Evolutionary conservation across 2,329 filamentous ascomycete species (phyloP), one percentile per base, ranked within the genome.

Genomic region (Diaporthe humulicola): DNA sequence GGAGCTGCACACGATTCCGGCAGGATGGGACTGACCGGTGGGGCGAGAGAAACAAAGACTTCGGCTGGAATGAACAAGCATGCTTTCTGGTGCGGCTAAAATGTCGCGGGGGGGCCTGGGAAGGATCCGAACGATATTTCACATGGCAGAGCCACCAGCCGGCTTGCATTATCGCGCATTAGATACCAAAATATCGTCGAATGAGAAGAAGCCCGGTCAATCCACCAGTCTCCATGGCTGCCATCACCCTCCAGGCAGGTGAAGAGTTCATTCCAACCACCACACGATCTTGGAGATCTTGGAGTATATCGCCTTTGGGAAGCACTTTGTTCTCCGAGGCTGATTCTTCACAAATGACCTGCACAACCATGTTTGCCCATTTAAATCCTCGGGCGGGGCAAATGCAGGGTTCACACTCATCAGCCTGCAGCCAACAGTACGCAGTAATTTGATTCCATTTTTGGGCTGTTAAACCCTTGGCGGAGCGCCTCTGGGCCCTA

Each of bases 141-240:
- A 72, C 45, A 33, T 72, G 70, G 70, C 57, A 72, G 36, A 19
- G 56, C 30, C 45, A 33, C 15, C 17, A 14, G 42, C 28, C 36
- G 28, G 36, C 30, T 42, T 42, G 60, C 70, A 73, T 75, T 54
- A 70, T 57, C 61, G 54, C 61, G 71, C 70, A 73, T 54, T 57
- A 48, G 52, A 69, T 54, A 36, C 60, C 52, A 42, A 33, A 73
- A n/a, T 19, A 48, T n/a, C 38, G 54, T 28, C 70, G 25, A 73
- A 30, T 73, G 54, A 52, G 54, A 36, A n/a, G n/a, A 19, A 19
- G 14, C 48, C 42, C 33, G 33, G n/a, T 67, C 45, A 38, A 38
- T 19, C 28, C 45, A 52, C n/a, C 28, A 19, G 30, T 25, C 45
- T 12, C 30, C 30, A 38, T 50, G 30, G 42, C 14, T 50, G 28